phyloP scores from a whole-genome alignment of 1,284 basidiomycete species.

The Athelia sp. region DNA sequence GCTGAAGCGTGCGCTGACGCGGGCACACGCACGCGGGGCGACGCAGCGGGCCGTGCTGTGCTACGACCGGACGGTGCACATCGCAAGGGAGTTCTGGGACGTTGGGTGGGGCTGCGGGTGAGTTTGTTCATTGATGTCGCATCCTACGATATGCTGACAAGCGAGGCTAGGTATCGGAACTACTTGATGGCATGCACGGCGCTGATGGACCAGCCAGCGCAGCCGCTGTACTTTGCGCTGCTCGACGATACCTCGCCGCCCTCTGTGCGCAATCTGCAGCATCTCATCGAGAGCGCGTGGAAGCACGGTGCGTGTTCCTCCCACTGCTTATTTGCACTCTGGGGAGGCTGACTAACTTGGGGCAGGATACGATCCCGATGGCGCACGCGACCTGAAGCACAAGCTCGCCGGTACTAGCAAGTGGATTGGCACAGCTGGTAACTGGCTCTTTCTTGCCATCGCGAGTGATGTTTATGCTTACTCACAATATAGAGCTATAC shows the following conservation, averaged over 20 bases:
- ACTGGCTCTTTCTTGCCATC: no score
- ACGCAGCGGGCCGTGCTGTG: constrained; percentile 66
- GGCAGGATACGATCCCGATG: constrained; percentile 70
- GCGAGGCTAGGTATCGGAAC: constrained; percentile 82
- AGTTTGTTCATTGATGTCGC: constrained; percentile 14
- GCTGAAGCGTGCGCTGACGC: constrained; percentile 51
- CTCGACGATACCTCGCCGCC: neutral
- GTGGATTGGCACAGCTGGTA: constrained; percentile 80
- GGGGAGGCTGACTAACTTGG: no score
- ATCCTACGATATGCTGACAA: no score
- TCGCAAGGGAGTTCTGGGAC: constrained; percentile 55
- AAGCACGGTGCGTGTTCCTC: neutral
- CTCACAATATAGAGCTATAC: constrained; percentile 59
- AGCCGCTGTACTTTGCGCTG: neutral
- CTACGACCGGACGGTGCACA: constrained; percentile 55
- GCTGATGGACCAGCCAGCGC: constrained; percentile 25
- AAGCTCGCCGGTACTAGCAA: constrained; percentile 60
- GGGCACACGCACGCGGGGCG: constrained; percentile 43
- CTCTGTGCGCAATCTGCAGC: neutral
- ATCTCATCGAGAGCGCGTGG: neutral
- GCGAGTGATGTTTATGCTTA: constrained; percentile 1
- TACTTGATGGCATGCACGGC: constrained; percentile 78
- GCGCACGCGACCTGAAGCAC: constrained; percentile 52
- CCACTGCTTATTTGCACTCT: no score
- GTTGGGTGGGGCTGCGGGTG: constrained; percentile 73